Percentiles rank a stretch among this genome's conserved stretches.
Conservation (phyloP, 2,329 filamentous ascomycete species). For the Xenosphaeropsis pyriputrescens region DNA sequence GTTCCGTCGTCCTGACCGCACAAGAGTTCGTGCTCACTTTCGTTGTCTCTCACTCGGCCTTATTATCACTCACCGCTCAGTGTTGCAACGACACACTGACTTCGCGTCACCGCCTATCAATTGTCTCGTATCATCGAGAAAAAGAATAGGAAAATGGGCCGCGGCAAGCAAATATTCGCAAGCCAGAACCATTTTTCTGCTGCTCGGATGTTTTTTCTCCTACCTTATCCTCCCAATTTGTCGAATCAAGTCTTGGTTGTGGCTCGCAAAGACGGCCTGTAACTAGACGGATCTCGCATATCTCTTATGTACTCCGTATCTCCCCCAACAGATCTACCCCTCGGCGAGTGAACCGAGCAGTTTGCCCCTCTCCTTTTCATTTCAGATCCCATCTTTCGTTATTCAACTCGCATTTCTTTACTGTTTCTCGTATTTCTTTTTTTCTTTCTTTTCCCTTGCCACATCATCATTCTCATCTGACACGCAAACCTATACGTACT, state of each 20-base stretch:
- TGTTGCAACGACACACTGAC: background rate
- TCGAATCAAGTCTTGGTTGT: background rate
- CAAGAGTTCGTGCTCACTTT: conserved; percentile 35
- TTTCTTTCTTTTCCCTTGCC: background rate
- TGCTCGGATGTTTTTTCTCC: background rate
- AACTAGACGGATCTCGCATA: too few relatives aligned
- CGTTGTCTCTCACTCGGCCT: background rate
- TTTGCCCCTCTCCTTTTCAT: background rate
- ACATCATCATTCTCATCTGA: background rate
- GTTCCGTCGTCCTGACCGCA: conserved; percentile 58
- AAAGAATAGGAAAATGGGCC: background rate
- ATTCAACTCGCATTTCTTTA: background rate
- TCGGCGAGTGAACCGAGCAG: background rate
- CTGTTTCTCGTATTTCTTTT: background rate
- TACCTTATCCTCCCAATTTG: background rate
- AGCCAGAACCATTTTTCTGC: background rate
- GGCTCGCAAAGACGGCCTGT: too few relatives aligned
- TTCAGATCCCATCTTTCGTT: background rate
- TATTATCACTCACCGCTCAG: background rate
- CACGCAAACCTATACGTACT: background rate
- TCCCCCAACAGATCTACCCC: background rate
- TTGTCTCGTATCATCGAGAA: background rate
- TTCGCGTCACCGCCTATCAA: background rate
- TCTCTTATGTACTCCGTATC: too few relatives aligned
- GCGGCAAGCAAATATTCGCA: too few relatives aligned